These are phyloP conservation scores for Chlamydomonas sp. DNA, from an alignment of 139 green algal species.

Conservation along the genomic window DNA sequence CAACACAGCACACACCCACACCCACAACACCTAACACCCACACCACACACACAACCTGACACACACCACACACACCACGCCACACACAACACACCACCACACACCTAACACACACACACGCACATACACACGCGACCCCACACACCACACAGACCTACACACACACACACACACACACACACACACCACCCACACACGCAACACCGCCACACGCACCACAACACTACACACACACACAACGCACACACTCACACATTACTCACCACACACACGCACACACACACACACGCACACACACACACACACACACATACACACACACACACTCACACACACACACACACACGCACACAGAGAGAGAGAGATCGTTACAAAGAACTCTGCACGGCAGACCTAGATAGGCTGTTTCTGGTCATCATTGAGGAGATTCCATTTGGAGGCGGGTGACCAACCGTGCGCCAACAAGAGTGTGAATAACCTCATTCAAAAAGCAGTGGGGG, in stretches of 20 bases:
- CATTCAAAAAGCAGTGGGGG: no score
- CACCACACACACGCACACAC: not conserved
- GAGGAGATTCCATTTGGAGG: no score
- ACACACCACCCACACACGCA: no score
- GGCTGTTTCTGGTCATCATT: no score
- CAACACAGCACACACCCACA: no score
- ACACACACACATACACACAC: not conserved
- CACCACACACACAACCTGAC: not conserved
- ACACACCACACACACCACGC: conserved; percentile 3
- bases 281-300: not conserved
- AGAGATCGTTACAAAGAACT: no score
- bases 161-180: not conserved
- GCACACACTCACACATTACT: not conserved
- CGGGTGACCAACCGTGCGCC: no score
- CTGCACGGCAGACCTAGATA: no score
- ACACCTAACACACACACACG: conserved; percentile 6
- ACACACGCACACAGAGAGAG: not conserved
- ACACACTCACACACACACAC: not conserved
- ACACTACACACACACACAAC: conserved; percentile 1
- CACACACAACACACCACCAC: not conserved
- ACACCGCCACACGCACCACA: no score
- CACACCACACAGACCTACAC: not conserved
- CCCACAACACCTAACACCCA: no score
- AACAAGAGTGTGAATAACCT: no score
- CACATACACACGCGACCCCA: not conserved